phyloP scores from a whole-genome alignment of 495 filamentous ascomycete genomes.

The Bathelium albidoporum region DNA sequence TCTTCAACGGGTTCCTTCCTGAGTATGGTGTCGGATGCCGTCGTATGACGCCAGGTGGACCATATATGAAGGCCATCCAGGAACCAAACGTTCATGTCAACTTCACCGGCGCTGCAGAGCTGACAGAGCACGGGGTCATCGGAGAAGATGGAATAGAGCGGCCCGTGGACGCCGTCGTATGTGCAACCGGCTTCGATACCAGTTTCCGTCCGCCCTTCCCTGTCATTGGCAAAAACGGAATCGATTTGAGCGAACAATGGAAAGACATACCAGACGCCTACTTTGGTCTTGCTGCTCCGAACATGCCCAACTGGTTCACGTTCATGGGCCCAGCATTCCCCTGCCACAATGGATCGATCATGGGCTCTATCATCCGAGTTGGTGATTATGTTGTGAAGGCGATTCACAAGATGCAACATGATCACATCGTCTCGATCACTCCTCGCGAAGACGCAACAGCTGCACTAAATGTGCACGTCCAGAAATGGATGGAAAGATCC shows the following conservation, averaged over 20 bases:
- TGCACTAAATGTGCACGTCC: not conserved
- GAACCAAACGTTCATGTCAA: slow-evolving; percentile 9
- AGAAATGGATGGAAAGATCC: not conserved
- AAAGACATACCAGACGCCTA: not conserved
- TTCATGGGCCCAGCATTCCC: slow-evolving; percentile 8
- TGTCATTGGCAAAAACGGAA: slow-evolving; percentile 10
- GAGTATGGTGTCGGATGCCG: not conserved
- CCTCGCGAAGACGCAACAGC: not conserved
- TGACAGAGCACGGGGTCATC: slow-evolving; percentile 8
- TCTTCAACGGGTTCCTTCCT: not conserved
- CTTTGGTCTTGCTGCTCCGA: slow-evolving; percentile 3
- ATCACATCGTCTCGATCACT: not conserved
- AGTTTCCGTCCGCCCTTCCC: slow-evolving; percentile 7
- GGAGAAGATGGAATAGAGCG: slow-evolving; percentile 10
- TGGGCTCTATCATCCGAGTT: not conserved
- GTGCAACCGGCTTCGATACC: slow-evolving; percentile 18
- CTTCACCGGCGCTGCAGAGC: not conserved
- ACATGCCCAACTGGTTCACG: slow-evolving; percentile 12
- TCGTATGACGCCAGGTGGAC: slow-evolving; percentile 9
- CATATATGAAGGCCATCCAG: slow-evolving; percentile 12
- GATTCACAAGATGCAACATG: not conserved
- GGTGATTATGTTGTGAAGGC: not conserved
- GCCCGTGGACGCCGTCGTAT: slow-evolving; percentile 14
- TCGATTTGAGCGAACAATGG: slow-evolving; percentile 3
- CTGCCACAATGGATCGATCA: not conserved